Evolutionary conservation across 2,329 filamentous ascomycete genomes (phyloP).

Genomic region (Chrysoporthe austroafricana): DNA sequence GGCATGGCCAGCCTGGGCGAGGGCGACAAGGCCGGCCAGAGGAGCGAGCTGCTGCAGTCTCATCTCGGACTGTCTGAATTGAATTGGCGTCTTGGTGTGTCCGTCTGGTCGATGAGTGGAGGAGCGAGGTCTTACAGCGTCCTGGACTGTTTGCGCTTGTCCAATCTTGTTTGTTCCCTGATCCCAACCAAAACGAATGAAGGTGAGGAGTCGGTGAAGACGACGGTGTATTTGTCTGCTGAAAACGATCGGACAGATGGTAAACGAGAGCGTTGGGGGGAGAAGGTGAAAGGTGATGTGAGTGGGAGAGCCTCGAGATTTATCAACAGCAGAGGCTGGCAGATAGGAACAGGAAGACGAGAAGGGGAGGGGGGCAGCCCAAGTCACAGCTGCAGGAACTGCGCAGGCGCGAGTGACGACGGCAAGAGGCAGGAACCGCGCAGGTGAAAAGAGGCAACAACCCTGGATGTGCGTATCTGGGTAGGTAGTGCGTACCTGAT

Average conservation of each 20-base stretch:
- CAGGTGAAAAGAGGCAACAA: not conserved
- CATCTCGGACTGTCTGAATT: slow-evolving; percentile 29
- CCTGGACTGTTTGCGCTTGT: not conserved
- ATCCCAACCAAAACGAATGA: slow-evolving; percentile 15
- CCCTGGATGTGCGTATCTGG: not conserved
- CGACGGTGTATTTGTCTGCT: slow-evolving; percentile 17
- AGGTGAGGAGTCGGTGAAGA: slow-evolving; percentile 22
- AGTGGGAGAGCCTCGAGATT: slow-evolving; percentile 17
- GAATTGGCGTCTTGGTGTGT: slow-evolving; percentile 10
- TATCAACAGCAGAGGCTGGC: slow-evolving; percentile 19
- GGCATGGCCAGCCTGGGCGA: slow-evolving; percentile 28
- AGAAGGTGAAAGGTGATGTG: slow-evolving; percentile 6
- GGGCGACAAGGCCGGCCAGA: slow-evolving; percentile 25
- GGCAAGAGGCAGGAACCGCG: not conserved
- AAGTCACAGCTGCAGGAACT: slow-evolving; percentile 12
- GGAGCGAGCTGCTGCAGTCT: slow-evolving; percentile 26
- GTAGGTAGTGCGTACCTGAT: not conserved
- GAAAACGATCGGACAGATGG: slow-evolving; percentile 21
- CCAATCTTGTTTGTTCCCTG: not conserved
- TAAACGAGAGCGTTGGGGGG: slow-evolving; percentile 6
- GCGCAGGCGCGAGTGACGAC: not conserved
- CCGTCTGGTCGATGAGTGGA: not conserved
- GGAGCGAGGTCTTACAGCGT: no score
- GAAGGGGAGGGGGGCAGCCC: not conserved
- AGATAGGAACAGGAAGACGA: slow-evolving; percentile 3